Conservation (phyloP, 805 yeast genomes). For the Sugiyamaella smithiae region DNA sequence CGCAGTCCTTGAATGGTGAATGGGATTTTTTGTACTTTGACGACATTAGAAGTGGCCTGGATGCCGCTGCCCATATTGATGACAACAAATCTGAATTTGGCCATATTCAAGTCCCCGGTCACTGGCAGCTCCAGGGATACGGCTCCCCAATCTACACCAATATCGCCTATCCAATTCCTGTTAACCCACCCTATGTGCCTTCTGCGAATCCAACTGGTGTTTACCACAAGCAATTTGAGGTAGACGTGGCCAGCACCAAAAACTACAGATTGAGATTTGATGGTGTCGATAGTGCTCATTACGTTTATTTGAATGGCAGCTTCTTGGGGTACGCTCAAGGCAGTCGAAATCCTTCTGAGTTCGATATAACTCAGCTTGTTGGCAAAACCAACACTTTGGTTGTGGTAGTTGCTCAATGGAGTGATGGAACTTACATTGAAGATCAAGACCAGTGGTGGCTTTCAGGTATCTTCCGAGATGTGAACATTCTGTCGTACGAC, state of each 20-base stretch:
- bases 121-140: conserved; percentile 39
- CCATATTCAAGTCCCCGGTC: conserved; percentile 35
- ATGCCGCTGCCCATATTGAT: not conserved
- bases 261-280: conserved; percentile 34
- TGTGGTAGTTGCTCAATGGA: conserved; percentile 37
- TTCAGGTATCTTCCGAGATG: conserved; percentile 41
- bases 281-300: conserved; percentile 39
- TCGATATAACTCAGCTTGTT: conserved; percentile 26
- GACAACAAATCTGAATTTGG: not conserved
- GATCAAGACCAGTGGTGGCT: conserved; percentile 44
- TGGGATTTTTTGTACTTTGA: conserved; percentile 28
- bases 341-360: conserved; percentile 37
- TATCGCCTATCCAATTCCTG: conserved; percentile 34
- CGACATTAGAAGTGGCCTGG: conserved; percentile 12
- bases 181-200: conserved; percentile 37
- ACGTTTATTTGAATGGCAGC: conserved; percentile 35
- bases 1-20: conserved; percentile 26
- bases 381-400: conserved; percentile 18
- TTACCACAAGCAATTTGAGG: conserved; percentile 30
- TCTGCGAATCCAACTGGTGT: conserved; percentile 37
- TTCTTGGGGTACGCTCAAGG: conserved; percentile 37
- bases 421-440: conserved; percentile 36
- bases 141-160: conserved; percentile 40
- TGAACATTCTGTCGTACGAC: conserved; percentile 30
- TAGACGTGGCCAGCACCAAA: conserved; percentile 11